Base-by-base conservation (phyloP, 1,284 basidiomycete genomes). In the Apiotrichum siamense region DNA sequence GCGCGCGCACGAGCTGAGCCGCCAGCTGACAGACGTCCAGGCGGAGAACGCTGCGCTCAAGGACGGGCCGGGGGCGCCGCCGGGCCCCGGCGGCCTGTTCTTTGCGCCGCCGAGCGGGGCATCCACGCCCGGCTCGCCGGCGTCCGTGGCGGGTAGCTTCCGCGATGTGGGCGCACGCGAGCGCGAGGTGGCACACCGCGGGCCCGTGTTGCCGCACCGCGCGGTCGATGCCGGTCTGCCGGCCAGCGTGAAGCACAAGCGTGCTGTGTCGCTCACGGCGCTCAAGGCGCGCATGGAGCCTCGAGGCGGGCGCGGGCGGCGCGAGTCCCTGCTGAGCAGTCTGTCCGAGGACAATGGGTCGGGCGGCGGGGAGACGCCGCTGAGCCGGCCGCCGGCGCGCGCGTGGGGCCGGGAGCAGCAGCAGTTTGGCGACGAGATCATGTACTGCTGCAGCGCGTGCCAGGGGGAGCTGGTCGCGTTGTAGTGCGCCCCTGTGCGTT, bases 241-340 rank as follows among this genome's bases (percentile, higher is more conserved):
- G 2, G 80, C 84, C 0, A 83, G 87, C 66, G 84, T 86, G 27
- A 77, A 82, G 33, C 88, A 91, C 72, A 90, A 90, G 67, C 84
- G 89, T 47, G 82, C 85, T 63, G 82, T 88, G 54, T 89, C 87
- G 67, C 74, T 93, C 54, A 83, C 83, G 63, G 90, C 91, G 81
- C 81, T 93, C 47, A 90, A 89, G 68, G 88, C 87, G 24, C 81
- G 89, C 38, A 91, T 93, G 69, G 86, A 55, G 23, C 45, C 49
- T n/a, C 26, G 54, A 4, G 26, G 7, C n/a, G 15, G 20, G 20
- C 46, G 17, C 29, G 38, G n/a, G 21, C 27, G 35, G 13, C 38
- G 13, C 35, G 21, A 7, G 20, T 20, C 18, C 44, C 27, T n/a
- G 32, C 48, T 57, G 20, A 33, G 40, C 24, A 36, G 21, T 11